Evolutionary conservation across 164 flowering plant genomes (phyloP).

Genomic region (Nelumbo lutea): DNA sequence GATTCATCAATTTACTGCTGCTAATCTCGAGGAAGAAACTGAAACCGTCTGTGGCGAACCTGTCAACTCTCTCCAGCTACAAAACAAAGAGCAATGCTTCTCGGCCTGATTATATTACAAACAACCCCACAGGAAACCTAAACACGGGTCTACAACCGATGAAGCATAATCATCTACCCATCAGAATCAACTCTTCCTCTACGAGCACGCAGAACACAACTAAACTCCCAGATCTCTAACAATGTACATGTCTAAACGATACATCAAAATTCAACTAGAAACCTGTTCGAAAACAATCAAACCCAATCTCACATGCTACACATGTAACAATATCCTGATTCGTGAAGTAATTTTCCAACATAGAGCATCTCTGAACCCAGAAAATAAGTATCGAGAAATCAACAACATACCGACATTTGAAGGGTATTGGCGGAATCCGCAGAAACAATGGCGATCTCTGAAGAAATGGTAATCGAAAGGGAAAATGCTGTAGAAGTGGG

Average conservation of each 20-base stretch:
- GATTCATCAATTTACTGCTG: too few relatives aligned
- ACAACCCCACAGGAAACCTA: background rate
- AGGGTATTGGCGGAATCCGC: background rate
- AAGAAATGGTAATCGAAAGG: background rate
- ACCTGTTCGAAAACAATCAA: too few relatives aligned
- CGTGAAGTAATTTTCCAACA: background rate
- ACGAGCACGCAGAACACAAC: background rate
- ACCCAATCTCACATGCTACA: background rate
- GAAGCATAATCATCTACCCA: background rate
- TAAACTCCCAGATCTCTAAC: background rate
- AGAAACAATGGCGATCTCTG: background rate
- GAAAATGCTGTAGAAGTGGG: background rate
- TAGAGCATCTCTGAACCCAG: background rate
- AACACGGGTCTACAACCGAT: background rate
- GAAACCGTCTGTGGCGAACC: too few relatives aligned
- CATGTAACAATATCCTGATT: background rate
- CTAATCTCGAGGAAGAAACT: too few relatives aligned
- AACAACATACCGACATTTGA: slow-evolving; percentile 2
- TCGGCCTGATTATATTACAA: too few relatives aligned
- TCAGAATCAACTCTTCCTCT: background rate
- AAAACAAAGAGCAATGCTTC: too few relatives aligned
- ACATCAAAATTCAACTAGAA: background rate
- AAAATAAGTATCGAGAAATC: background rate
- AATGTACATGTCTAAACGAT: background rate
- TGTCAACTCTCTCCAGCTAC: too few relatives aligned